A percentile compares a stretch with the other conserved stretches of the same genome.
Conservation (phyloP, 192 early-diverging fungal genomes). For the Oehlia diaphana region DNA sequence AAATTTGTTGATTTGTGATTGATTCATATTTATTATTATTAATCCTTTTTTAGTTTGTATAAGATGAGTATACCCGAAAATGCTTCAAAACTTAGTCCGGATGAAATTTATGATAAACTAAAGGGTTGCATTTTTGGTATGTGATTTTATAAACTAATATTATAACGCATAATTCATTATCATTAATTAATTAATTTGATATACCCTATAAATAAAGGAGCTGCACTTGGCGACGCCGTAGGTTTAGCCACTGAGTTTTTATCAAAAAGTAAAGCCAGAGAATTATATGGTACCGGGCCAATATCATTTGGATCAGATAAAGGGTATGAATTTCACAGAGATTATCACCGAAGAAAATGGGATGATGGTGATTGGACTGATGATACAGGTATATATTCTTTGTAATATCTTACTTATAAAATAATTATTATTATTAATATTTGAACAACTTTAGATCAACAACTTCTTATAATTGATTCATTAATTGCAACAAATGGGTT, state of each 20-base stretch:
- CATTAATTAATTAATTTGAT: neutral
- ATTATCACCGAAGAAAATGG: constrained; percentile 46
- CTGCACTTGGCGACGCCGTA: constrained; percentile 62
- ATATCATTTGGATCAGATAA: constrained; percentile 57
- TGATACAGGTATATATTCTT: constrained; percentile 31
- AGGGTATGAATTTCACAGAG: constrained; percentile 40
- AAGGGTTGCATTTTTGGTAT: neutral
- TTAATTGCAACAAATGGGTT: constrained; percentile 47
- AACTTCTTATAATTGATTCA: constrained; percentile 54
- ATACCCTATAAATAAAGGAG: constrained; percentile 36
- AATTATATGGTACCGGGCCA: constrained; percentile 57
- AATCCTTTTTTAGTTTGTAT: neutral
- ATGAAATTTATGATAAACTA: neutral
- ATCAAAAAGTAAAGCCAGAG: constrained; percentile 39
- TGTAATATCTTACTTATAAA: neutral
- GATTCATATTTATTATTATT: neutral
- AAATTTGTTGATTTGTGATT: too few relatives aligned
- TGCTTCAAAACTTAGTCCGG: neutral
- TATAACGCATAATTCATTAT: neutral
- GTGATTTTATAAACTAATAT: neutral
- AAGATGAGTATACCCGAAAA: neutral
- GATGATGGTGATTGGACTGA: constrained; percentile 48
- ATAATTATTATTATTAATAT: constrained; percentile 25
- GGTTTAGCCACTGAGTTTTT: constrained; percentile 68
- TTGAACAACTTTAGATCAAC: constrained; percentile 58